phyloP scores from a whole-genome alignment of 192 early-diverging fungal species.

The Radiomyces spectabilis region DNA sequence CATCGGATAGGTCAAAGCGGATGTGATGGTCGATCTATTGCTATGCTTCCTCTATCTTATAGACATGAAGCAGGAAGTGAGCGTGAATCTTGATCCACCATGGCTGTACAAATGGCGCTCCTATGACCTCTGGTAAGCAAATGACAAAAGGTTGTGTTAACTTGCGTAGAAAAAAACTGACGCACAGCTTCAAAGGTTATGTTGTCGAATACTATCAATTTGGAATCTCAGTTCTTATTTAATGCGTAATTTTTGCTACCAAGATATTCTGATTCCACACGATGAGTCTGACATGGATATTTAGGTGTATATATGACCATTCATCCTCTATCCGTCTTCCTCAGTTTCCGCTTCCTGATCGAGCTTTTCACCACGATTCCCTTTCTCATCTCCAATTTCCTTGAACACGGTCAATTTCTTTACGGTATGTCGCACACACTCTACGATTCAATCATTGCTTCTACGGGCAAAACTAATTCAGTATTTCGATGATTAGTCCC shows the following conservation, averaged over 20 bases:
- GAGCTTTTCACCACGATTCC: slow-evolving; percentile 46
- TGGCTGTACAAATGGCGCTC: slow-evolving; percentile 50
- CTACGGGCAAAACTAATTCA: not conserved
- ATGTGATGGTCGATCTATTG: slow-evolving; percentile 45
- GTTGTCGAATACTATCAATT: slow-evolving; percentile 11
- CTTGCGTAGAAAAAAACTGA: too few relatives aligned
- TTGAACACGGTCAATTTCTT: slow-evolving; percentile 35
- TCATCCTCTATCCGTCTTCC: slow-evolving; percentile 23
- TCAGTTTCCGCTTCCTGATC: slow-evolving; percentile 37
- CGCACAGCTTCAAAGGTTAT: too few relatives aligned
- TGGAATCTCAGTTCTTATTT: slow-evolving; percentile 26
- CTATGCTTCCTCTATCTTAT: slow-evolving; percentile 54
- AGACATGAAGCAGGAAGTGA: slow-evolving; percentile 38
- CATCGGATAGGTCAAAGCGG: slow-evolving; percentile 47
- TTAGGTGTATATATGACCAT: slow-evolving; percentile 15
- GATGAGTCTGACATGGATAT: not conserved
- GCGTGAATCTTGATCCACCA: slow-evolving; percentile 25
- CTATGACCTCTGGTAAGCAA: slow-evolving; percentile 35
- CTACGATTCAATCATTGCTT: not conserved
- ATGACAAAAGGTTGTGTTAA: too few relatives aligned
- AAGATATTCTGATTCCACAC: not conserved
- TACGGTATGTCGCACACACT: slow-evolving; percentile 30
- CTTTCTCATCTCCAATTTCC: slow-evolving; percentile 40
- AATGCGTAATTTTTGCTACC: slow-evolving; percentile 29
- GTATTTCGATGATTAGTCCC: slow-evolving; percentile 24